These are phyloP conservation scores for Trichosporon sp. DNA, from an alignment of 1,284 basidiomycete genomes.

Conservation along the genomic window DNA sequence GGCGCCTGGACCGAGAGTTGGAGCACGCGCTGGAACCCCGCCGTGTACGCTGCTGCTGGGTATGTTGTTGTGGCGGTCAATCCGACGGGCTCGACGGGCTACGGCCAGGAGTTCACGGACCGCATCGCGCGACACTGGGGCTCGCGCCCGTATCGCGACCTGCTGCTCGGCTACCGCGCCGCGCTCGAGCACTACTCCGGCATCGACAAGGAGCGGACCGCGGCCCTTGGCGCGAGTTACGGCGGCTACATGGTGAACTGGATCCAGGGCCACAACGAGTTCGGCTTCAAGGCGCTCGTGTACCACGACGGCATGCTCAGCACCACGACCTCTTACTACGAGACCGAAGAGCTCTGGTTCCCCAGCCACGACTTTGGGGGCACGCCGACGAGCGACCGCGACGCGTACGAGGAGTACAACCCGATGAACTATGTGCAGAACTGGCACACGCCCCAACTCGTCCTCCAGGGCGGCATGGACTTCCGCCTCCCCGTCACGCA, in stretches of 20 bases:
- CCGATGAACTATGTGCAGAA: conserved; percentile 77
- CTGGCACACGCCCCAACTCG: conserved; percentile 81
- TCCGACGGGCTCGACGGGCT: conserved; percentile 83
- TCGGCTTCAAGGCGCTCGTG: conserved; percentile 84
- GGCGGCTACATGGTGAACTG: conserved; percentile 67
- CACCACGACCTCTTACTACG: conserved; percentile 66
- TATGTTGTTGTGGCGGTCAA: conserved; percentile 84
- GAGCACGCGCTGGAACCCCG: conserved; percentile 86
- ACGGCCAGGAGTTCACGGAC: conserved; percentile 85
- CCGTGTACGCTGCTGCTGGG: conserved; percentile 60
- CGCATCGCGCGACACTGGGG: conserved; percentile 59
- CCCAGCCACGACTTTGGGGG: conserved; percentile 41
- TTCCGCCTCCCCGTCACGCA: conserved; percentile 81
- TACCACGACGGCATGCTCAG: conserved; percentile 77
- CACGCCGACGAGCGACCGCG: conserved; percentile 37
- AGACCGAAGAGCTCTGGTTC: conserved; percentile 65
- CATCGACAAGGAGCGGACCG: conserved; percentile 77
- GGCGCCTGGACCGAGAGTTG: conserved; percentile 79
- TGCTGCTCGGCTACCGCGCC: conserved; percentile 74
- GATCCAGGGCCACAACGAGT: conserved; percentile 88
- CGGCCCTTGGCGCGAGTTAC: conserved; percentile 62
- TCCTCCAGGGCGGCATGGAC: conserved; percentile 84
- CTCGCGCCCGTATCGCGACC: conserved; percentile 70
- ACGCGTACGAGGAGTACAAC: conserved; percentile 55
- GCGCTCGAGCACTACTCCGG: conserved; percentile 71